Evolutionary conservation across 2,329 filamentous ascomycete species (phyloP).

Genomic region (Aspergillus sp.): DNA sequence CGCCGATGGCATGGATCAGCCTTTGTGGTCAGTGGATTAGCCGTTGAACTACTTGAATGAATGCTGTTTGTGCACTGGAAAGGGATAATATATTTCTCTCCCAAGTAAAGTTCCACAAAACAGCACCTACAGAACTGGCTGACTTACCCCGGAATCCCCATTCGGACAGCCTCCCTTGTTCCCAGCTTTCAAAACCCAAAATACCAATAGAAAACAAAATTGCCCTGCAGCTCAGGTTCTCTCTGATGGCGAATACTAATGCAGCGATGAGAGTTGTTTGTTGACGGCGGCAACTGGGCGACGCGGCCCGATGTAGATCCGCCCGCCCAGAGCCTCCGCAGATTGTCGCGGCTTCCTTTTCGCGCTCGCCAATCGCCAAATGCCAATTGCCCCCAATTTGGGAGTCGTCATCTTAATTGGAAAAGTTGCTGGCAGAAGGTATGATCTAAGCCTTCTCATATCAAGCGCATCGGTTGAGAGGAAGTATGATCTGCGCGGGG

Average conservation of each 20-base stretch:
- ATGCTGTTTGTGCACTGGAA: not conserved
- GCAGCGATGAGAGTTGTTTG: constrained; percentile 17
- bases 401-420: not conserved
- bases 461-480: not conserved
- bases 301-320: constrained; percentile 41
- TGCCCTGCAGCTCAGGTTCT: not conserved
- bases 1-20: constrained; percentile 86
- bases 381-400: not conserved
- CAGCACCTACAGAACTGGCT: not conserved
- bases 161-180: constrained; percentile 20
- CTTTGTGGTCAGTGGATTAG: constrained; percentile 48
- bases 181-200: not conserved
- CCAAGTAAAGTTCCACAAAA: not conserved
- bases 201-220: constrained; percentile 10
- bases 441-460: constrained; percentile 10
- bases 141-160: constrained; percentile 50
- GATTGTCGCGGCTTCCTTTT: constrained; percentile 5
- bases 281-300: constrained; percentile 30
- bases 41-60: not conserved
- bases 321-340: constrained; percentile 14
- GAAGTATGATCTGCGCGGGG: constrained; percentile 14
- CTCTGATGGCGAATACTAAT: not conserved
- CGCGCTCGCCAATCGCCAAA: not conserved
- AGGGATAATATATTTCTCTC: constrained; percentile 14
- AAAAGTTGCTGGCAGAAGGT: not conserved